A percentile compares a stretch with the other conserved stretches of the same genome.
phyloP scores from a whole-genome alignment of 1,284 basidiomycete genomes.

The Anthracocystis walkeri region DNA sequence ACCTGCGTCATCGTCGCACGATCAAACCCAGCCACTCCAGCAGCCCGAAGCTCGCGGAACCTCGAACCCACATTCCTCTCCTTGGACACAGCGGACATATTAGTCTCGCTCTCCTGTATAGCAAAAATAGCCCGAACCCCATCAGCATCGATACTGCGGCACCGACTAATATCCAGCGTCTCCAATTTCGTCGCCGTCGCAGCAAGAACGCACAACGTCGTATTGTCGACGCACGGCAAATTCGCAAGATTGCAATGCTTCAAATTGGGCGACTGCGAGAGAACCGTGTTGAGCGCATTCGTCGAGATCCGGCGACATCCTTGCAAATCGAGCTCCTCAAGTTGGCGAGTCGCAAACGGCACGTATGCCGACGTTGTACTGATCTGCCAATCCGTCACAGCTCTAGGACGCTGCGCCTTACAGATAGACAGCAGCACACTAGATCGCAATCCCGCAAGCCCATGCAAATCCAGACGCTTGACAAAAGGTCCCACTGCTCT shows the following conservation, averaged over 20 bases:
- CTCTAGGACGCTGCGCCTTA: conserved; percentile 31
- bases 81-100: conserved; percentile 18
- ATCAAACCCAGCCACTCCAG: conserved; percentile 76
- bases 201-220: conserved; percentile 78
- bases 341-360: conserved; percentile 30
- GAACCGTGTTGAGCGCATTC: conserved; percentile 77
- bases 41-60: conserved; percentile 73
- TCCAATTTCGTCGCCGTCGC: conserved; percentile 74
- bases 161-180: conserved; percentile 80
- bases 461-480: conserved; percentile 76
- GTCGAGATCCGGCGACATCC: conserved; percentile 79
- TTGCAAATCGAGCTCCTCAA: conserved; percentile 77
- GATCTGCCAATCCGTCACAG: conserved; percentile 9
- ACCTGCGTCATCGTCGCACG: conserved; percentile 74
- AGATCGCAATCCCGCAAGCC: conserved; percentile 74
- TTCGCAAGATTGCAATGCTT: conserved; percentile 77
- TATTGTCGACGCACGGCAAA: conserved; percentile 77
- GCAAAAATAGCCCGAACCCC: conserved; percentile 71
- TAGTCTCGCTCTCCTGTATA: conserved; percentile 25
- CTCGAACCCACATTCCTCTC: conserved; percentile 32
- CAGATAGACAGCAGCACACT: conserved; percentile 32
- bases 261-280: conserved; percentile 78
- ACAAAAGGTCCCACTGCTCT: conserved; percentile 75
- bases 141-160: conserved; percentile 77
- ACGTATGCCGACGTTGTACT: not conserved